Conservation (phyloP, 208 protist species). For the Trypanosoma theileri region DNA sequence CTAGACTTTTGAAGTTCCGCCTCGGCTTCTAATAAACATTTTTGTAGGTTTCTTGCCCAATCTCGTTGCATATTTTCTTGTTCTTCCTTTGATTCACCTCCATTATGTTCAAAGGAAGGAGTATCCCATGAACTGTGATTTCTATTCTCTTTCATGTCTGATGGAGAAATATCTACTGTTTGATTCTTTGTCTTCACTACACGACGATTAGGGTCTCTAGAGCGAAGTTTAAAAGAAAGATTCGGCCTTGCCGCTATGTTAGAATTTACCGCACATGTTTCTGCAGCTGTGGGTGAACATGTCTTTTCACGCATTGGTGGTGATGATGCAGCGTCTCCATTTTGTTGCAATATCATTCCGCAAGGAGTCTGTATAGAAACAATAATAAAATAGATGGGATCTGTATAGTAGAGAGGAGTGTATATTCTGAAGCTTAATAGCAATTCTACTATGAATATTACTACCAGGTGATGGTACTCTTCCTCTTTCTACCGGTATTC, state of each 20-base stretch:
- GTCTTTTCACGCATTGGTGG: slow-evolving; percentile 13
- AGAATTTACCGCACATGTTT: background rate
- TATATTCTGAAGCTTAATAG: background rate
- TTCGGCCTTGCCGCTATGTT: background rate
- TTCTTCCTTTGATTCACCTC: too few relatives aligned
- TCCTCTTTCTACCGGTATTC: background rate
- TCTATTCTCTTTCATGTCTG: background rate
- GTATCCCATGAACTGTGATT: background rate
- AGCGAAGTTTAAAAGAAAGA: background rate
- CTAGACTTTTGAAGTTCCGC: slow-evolving; percentile 9
- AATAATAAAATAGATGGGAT: too few relatives aligned
- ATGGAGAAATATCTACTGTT: background rate
- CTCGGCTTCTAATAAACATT: slow-evolving; percentile 23
- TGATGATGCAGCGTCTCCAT: too few relatives aligned
- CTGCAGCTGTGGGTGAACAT: background rate
- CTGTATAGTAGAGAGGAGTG: background rate
- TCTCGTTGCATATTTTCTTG: background rate
- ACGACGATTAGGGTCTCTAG: background rate
- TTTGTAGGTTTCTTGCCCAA: slow-evolving; percentile 17
- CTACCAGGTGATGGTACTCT: background rate
- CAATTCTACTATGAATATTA: background rate
- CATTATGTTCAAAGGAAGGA: background rate
- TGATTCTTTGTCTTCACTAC: background rate
- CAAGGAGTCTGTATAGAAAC: background rate
- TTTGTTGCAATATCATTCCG: background rate